Evolutionary conservation across 345 rosid species (phyloP).

Genomic region (Brassica cretica): DNA sequence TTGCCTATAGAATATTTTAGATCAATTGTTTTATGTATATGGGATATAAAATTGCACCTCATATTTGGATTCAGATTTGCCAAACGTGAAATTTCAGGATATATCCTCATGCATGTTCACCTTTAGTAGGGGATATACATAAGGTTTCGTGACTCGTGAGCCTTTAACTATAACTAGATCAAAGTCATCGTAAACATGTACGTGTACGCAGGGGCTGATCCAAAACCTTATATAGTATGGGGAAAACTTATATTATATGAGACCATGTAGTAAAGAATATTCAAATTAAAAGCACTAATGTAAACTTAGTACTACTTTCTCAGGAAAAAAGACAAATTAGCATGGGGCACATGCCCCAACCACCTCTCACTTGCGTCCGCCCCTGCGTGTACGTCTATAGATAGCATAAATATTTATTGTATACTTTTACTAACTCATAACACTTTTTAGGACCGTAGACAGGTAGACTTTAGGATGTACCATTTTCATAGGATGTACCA

Average conservation of each 20-base stretch:
- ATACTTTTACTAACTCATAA: background rate
- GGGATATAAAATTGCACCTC: background rate
- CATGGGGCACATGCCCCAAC: too few species aligned
- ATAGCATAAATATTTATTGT: background rate
- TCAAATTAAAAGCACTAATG: too few species aligned
- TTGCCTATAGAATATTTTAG: background rate
- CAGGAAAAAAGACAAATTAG: too few species aligned
- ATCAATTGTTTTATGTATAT: background rate
- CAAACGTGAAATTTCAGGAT: background rate
- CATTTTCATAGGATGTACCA: background rate
- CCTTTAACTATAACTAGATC: background rate
- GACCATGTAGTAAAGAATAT: too few species aligned
- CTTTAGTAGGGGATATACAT: background rate
- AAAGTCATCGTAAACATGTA: background rate
- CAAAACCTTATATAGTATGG: too few species aligned
- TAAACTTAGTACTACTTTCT: too few species aligned
- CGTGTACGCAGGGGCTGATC: background rate
- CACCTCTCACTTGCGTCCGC: too few species aligned
- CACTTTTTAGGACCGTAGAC: background rate
- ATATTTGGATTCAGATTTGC: background rate
- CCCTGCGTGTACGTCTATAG: background rate
- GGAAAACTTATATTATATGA: too few species aligned
- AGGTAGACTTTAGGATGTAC: background rate
- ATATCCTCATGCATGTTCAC: background rate
- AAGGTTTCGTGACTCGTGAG: background rate